Evolutionary conservation across 345 rosid genomes (phyloP).

Genomic region (Reutealis trisperma): DNA sequence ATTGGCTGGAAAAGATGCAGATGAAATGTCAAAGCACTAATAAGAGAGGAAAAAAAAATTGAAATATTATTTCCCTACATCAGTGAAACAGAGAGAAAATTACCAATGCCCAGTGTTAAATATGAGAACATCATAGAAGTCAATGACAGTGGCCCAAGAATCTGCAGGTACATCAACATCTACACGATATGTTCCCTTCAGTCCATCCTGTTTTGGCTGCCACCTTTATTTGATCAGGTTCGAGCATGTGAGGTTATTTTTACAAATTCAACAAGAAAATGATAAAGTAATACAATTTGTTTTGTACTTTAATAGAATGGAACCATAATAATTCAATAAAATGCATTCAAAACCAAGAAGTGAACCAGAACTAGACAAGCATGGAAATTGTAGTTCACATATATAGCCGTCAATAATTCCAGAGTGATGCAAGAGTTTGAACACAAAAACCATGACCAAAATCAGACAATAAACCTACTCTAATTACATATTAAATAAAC

Average conservation of each 20-base stretch:
- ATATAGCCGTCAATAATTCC: neutral
- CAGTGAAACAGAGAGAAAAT: conserved; percentile 9
- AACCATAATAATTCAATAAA: neutral
- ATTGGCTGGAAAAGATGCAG: neutral
- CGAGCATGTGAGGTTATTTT: conserved; percentile 41
- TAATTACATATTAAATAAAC: neutral
- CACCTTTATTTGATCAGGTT: conserved; percentile 73
- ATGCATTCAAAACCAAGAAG: neutral
- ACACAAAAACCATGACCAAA: neutral
- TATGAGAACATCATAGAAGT: conserved; percentile 78
- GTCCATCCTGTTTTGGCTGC: conserved; percentile 60
- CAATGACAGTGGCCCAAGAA: conserved; percentile 69
- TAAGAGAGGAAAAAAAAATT: neutral
- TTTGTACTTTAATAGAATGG: neutral
- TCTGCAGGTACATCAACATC: conserved; percentile 89
- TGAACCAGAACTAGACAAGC: neutral
- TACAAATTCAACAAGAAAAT: neutral
- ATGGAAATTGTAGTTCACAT: neutral
- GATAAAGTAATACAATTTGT: neutral
- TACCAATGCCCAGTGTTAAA: conserved; percentile 98
- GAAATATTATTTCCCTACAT: neutral
- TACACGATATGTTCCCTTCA: conserved; percentile 62
- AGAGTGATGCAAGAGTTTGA: neutral
- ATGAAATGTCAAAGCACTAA: neutral
- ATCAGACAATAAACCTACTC: neutral